Percentiles rank a stretch among this genome's conserved stretches.
Evolutionary conservation across 352 stramenopile species (phyloP).

Genomic region (Phytophthora niederhauseri): DNA sequence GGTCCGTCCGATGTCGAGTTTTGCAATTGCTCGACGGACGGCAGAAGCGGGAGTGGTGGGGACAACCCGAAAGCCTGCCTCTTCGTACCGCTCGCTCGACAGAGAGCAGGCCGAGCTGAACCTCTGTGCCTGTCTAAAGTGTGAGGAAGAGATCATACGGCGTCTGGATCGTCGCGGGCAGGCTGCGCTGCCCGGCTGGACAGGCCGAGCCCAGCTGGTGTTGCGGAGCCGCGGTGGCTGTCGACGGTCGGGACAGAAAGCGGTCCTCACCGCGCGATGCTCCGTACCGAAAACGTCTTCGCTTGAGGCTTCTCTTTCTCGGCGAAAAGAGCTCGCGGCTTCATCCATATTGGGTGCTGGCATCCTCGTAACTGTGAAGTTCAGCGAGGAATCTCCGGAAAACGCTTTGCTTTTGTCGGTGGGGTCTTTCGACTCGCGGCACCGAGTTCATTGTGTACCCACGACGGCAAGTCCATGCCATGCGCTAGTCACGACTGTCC

Average conservation of each 20-base stretch:
- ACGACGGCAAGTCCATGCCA: not conserved
- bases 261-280: not conserved
- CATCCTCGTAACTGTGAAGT: constrained; percentile 12
- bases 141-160: constrained; percentile 17
- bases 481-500: constrained; percentile 20
- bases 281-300: constrained; percentile 11
- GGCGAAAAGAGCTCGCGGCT: not conserved
- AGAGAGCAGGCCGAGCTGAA: constrained; percentile 21
- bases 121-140: constrained; percentile 12
- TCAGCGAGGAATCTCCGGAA: constrained; percentile 13
- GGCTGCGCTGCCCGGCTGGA: constrained; percentile 15
- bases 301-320: not conserved
- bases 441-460: no score
- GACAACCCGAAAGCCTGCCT: constrained; percentile 5
- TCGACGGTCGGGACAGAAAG: constrained; percentile 25
- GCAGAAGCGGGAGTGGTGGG: constrained; percentile 30
- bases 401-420: not conserved
- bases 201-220: constrained; percentile 26
- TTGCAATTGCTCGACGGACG: constrained; percentile 26
- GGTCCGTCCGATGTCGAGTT: constrained; percentile 2
- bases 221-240: constrained; percentile 20
- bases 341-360: not conserved
- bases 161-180: constrained; percentile 4
- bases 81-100: not conserved
- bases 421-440: no score